Conservation (phyloP, 495 filamentous ascomycete genomes). For the Evernia prunastri region DNA sequence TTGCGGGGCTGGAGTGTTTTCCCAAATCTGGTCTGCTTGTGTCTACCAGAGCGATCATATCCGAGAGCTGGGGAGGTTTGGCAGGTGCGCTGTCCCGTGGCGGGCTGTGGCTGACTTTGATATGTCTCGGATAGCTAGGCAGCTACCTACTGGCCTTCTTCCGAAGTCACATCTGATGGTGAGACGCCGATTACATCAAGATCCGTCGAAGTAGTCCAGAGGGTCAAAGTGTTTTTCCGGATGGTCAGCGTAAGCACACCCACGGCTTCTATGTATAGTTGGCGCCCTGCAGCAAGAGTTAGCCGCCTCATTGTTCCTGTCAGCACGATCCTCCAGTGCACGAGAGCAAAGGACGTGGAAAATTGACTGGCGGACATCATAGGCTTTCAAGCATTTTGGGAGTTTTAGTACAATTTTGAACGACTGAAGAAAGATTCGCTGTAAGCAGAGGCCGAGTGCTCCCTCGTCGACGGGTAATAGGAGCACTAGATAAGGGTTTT, state of each 20-base stretch:
- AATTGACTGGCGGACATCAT: background rate
- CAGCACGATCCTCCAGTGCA: background rate
- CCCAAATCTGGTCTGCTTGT: background rate
- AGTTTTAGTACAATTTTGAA: constrained; percentile 10
- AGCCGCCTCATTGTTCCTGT: background rate
- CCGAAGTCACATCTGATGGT: background rate
- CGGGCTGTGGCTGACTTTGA: background rate
- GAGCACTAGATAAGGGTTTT: constrained; percentile 15
- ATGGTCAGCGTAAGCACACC: background rate
- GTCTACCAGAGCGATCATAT: background rate
- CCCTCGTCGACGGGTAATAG: constrained; percentile 15
- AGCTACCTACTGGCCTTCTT: background rate
- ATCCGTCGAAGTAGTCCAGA: background rate
- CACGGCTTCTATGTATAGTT: background rate
- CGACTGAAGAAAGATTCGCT: constrained; percentile 8
- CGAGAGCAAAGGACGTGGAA: background rate
- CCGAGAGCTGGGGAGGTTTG: background rate
- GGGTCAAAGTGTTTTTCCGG: background rate
- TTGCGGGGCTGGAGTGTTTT: background rate
- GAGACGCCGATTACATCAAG: background rate
- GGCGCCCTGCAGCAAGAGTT: background rate
- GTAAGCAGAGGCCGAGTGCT: constrained; percentile 16
- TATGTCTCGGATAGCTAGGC: background rate
- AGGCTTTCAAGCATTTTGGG: background rate
- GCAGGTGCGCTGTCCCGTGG: background rate